These are phyloP conservation scores for Candida frijolesensis DNA, from an alignment of 1,139 yeast genomes.

Conservation along the genomic window DNA sequence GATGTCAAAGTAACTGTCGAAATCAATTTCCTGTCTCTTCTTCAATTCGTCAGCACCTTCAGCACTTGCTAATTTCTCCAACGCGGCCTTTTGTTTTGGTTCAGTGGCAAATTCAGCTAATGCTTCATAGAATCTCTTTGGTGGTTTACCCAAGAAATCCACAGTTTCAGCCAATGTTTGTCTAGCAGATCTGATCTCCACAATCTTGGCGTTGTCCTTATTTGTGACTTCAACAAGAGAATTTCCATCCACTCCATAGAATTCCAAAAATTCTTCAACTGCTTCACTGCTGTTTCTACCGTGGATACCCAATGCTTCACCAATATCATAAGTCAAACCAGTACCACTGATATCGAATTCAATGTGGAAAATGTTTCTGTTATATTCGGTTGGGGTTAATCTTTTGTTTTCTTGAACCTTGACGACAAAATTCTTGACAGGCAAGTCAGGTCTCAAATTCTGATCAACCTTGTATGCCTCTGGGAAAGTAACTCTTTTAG, in stretches of 20 bases:
- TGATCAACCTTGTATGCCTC: conserved; percentile 68
- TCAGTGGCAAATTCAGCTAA: conserved; percentile 75
- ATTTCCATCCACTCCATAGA: conserved; percentile 72
- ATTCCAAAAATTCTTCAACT: conserved; percentile 68
- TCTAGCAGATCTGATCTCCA: conserved; percentile 79
- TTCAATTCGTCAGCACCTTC: conserved; percentile 89
- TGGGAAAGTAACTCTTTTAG: conserved; percentile 73
- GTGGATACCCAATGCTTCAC: conserved; percentile 96
- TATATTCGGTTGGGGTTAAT: conserved; percentile 88
- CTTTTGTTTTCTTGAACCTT: conserved; percentile 91
- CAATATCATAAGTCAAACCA: conserved; percentile 87
- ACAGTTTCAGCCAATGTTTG: conserved; percentile 79
- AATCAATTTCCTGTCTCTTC: conserved; percentile 82
- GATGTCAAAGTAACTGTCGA: conserved; percentile 78
- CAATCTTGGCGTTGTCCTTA: conserved; percentile 57
- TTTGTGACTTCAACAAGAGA: conserved; percentile 71
- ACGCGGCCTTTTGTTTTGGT: conserved; percentile 61
- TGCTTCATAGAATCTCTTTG: conserved; percentile 89
- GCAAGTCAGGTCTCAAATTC: conserved; percentile 84
- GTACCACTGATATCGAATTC: conserved; percentile 92
- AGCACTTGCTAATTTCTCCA: conserved; percentile 67
- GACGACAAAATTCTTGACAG: conserved; percentile 82
- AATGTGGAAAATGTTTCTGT: conserved; percentile 94
- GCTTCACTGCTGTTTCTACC: conserved; percentile 74
- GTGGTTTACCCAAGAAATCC: conserved; percentile 93